These are phyloP conservation scores for Oxytropis ochrocephala DNA, from an alignment of 306 rosid species.

Conservation along the genomic window DNA sequence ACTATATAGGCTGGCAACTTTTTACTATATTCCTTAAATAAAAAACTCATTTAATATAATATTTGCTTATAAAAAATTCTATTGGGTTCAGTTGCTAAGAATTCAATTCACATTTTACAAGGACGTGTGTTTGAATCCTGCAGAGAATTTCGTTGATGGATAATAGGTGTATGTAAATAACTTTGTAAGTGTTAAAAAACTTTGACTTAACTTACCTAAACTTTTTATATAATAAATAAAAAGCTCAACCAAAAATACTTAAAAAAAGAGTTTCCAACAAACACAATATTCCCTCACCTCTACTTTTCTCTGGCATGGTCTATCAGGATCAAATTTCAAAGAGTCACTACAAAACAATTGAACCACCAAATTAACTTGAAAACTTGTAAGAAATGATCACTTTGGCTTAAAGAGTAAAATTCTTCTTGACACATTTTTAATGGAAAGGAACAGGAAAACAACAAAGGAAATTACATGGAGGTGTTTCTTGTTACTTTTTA, in stretches of 20 bases:
- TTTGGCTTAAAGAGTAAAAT: constrained; percentile 30
- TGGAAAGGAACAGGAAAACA: background rate
- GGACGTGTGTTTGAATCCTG: too few species aligned
- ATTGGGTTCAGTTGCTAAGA: too few species aligned
- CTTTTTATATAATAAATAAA: too few species aligned
- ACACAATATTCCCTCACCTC: background rate
- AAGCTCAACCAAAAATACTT: background rate
- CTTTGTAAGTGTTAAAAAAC: too few species aligned
- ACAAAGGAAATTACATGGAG: background rate
- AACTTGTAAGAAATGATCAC: constrained; percentile 13
- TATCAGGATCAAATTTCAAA: background rate
- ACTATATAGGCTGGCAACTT: constrained; percentile 9
- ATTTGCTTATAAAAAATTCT: too few species aligned
- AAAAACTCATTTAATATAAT: too few species aligned
- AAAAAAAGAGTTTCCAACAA: background rate
- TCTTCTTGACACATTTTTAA: background rate
- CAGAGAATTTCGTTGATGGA: too few species aligned
- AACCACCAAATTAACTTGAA: constrained; percentile 1
- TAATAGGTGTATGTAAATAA: too few species aligned
- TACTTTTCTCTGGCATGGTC: background rate
- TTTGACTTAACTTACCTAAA: too few species aligned
- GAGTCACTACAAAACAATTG: background rate
- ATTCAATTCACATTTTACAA: too few species aligned
- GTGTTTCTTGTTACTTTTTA: background rate
- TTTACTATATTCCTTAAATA: background rate